Base-by-base conservation (phyloP, 805 yeast genomes). In the Candida stauntonica region DNA sequence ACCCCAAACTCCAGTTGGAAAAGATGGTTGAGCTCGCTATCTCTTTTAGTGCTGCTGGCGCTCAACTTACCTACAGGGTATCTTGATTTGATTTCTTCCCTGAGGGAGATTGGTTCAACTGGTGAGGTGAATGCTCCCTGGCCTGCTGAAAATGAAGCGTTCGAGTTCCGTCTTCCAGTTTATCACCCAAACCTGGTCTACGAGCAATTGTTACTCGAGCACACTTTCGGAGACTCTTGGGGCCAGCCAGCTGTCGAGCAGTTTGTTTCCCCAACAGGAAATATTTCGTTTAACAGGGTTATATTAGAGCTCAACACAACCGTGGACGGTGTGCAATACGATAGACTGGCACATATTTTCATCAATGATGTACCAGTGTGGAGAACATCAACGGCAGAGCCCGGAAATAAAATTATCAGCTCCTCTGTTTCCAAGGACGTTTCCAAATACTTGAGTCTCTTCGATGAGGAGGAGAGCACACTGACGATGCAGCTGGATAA, bases 341-440 rank as follows among this genome's bases (percentile, higher is more conserved):
- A 81, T 52, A 62, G 87, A 42, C 61, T 81, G 47, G 79, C 79
- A 14, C 81, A 81, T 55, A 64, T 85, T 32, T 80, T 72, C 49
- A 58, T 83, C 23, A 68, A 70, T 41, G 85, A 79, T 23, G 66
- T 71, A 13, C 84, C 84, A 46, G 63, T 86, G 28, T 86, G 95
- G 95, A 73, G 95, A 60, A 79, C 86, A 1, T 81, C 91, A 3
- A 87, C 95, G 3, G 78, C 84, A 13, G 95, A 86, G 60, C 95
- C 95, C 1, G 72, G 73, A 40, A 60, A 80, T 50, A 55, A 52
- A 12, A 48, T 62, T 3, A 71, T 73, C 8, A 73, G 66, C 46
- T 74, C 83, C 18, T 51, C 59, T 5, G 62, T 71, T 38, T 63
- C 70, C 21, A 86, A 83, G 54, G 95, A 87, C 55, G 71, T 85